Percentiles rank a stretch among this genome's conserved stretches.
Evolutionary conservation across 2,329 filamentous ascomycete species (phyloP).

Genomic region (Plenodomus lindquistii): DNA sequence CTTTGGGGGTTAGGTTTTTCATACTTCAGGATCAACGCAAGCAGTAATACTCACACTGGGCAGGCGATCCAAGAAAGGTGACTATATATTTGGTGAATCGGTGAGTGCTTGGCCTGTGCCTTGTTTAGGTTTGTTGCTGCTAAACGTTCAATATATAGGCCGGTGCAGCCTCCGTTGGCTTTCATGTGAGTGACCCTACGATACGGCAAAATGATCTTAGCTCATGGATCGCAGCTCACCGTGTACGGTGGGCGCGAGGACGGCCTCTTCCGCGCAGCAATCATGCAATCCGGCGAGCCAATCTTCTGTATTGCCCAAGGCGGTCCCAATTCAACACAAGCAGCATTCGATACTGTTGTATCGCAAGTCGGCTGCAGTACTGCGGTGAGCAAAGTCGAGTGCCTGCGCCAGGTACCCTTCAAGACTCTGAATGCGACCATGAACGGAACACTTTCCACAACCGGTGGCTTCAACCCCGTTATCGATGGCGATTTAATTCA

Average conservation of each 20-base stretch:
- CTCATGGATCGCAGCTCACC: conserved; percentile 5
- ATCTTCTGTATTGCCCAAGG: conserved; percentile 46
- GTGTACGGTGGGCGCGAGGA: conserved; percentile 44
- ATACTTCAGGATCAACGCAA: neutral
- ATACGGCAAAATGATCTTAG: neutral
- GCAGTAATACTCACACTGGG: neutral
- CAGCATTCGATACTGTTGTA: conserved; percentile 37
- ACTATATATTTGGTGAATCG: conserved; percentile 30
- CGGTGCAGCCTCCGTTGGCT: conserved; percentile 43
- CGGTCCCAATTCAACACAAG: conserved; percentile 60
- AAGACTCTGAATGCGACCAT: conserved; percentile 55
- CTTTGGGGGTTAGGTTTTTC: conserved; percentile 37
- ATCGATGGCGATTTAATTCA: conserved; percentile 60
- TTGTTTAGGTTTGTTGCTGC: no score
- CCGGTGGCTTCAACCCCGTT: conserved; percentile 39
- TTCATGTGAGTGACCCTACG: conserved; percentile 11
- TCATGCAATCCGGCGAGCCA: conserved; percentile 46
- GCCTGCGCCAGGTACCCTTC: conserved; percentile 64
- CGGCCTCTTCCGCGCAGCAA: conserved; percentile 46
- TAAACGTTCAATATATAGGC: neutral
- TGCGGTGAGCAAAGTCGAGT: conserved; percentile 32
- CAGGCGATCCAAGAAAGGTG: conserved; percentile 30
- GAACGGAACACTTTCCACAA: conserved; percentile 26
- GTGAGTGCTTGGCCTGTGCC: no score
- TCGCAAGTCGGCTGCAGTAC: conserved; percentile 54